phyloP scores from a whole-genome alignment of 805 yeast genomes.

The Starmerella floricola region DNA sequence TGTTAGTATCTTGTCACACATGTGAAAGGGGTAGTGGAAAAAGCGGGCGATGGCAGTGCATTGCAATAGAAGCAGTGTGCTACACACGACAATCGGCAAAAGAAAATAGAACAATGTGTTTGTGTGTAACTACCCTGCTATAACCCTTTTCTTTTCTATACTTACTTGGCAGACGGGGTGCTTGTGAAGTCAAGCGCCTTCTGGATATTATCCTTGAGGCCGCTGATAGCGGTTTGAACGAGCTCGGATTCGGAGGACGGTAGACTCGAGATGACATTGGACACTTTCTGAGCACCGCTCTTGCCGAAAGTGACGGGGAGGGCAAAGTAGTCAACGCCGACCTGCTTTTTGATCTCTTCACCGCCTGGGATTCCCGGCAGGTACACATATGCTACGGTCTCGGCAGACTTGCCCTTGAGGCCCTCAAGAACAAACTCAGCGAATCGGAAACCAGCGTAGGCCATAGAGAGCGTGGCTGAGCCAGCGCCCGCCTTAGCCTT shows the following conservation, averaged over 20 bases:
- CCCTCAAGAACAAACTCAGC: conserved; percentile 45
- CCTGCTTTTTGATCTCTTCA: conserved; percentile 55
- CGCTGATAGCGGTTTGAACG: conserved; percentile 72
- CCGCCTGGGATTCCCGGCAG: conserved; percentile 33
- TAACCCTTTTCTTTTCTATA: conserved; percentile 2
- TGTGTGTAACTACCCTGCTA: background rate
- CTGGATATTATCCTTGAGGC: conserved; percentile 77
- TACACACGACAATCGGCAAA: background rate
- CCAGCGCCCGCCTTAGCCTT: conserved; percentile 91
- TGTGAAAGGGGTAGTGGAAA: too few relatives aligned
- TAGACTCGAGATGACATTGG: conserved; percentile 53
- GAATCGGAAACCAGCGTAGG: conserved; percentile 79
- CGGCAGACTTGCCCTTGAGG: conserved; percentile 30
- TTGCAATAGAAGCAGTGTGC: too few relatives aligned
- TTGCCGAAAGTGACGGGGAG: conserved; percentile 61
- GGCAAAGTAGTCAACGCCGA: conserved; percentile 67
- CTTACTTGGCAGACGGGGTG: conserved; percentile 19
- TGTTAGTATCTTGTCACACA: too few relatives aligned
- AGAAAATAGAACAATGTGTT: too few relatives aligned
- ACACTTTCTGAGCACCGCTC: conserved; percentile 57
- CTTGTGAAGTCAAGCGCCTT: conserved; percentile 82
- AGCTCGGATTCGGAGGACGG: conserved; percentile 72
- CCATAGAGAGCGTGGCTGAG: conserved; percentile 93
- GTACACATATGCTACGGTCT: conserved; percentile 35
- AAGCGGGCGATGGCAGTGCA: too few relatives aligned